phyloP scores from a whole-genome alignment of 139 green algal genomes.

The Astrephomene gubernaculifera region DNA sequence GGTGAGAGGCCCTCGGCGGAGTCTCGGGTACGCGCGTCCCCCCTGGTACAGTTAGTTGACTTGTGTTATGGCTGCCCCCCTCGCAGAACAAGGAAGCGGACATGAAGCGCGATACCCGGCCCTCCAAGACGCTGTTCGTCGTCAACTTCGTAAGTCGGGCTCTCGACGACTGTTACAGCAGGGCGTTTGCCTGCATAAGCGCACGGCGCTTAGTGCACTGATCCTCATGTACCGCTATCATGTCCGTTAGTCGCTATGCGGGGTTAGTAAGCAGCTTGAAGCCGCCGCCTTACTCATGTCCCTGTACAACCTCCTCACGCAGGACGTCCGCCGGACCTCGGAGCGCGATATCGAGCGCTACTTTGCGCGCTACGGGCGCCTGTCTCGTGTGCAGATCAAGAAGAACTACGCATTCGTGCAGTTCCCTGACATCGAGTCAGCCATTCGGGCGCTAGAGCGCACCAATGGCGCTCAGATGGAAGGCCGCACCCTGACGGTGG shows the following conservation, averaged over 20 bases:
- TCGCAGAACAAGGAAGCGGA: conserved; percentile 7
- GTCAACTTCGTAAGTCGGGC: conserved; percentile 7
- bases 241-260: background rate
- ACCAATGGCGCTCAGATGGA: conserved; percentile 61
- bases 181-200: background rate
- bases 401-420: conserved; percentile 80
- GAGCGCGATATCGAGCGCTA: conserved; percentile 76
- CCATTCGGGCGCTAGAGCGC: conserved; percentile 63
- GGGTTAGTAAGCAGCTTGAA: background rate
- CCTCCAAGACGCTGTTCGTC: background rate
- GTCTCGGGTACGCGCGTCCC: background rate
- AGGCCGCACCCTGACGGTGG: conserved; percentile 72
- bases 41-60: background rate
- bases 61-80: background rate
- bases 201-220: background rate
- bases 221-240: background rate
- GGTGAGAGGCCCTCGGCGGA: conserved; percentile 35
- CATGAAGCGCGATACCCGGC: conserved; percentile 4
- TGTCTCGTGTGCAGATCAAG: conserved; percentile 71
- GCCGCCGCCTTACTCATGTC: background rate
- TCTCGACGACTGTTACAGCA: background rate
- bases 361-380: conserved; percentile 67
- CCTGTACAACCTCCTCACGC: background rate
- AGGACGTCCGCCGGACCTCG: conserved; percentile 33
- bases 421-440: conserved; percentile 70